Evolutionary conservation across 352 stramenopile genomes (phyloP).

Genomic region (Thraustotheca clavata): DNA sequence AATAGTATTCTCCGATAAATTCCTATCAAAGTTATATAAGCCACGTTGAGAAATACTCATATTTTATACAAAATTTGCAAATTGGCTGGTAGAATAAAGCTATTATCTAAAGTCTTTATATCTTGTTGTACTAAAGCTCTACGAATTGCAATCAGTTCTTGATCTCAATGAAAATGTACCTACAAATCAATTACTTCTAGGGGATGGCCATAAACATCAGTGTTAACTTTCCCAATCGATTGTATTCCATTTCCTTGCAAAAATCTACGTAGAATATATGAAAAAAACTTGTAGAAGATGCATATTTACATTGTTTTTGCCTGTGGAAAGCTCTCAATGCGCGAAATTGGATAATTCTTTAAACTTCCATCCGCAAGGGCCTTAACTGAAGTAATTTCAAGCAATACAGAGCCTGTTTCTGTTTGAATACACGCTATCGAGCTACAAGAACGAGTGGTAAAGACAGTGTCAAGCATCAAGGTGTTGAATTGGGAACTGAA

Average conservation of each 20-base stretch:
- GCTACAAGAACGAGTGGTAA: not conserved
- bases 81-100: not conserved
- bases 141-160: not conserved
- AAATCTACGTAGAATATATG: not conserved
- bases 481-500: too few species aligned
- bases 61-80: not conserved
- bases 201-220: not conserved
- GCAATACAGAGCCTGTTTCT: not conserved
- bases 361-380: not conserved
- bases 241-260: conserved; percentile 10
- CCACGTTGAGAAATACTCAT: not conserved
- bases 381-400: not conserved
- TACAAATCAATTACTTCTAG: conserved; percentile 1
- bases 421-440: not conserved
- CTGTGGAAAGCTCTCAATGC: conserved; percentile 7
- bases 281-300: not conserved
- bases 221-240: conserved; percentile 1
- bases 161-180: not conserved
- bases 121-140: conserved; percentile 5
- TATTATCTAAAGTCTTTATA: not conserved
- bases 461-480: too few species aligned
- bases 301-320: not conserved
- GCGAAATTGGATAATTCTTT: not conserved
- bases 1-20: not conserved
- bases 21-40: not conserved